Conservation (phyloP, 202 grass and related monocot genomes). For the Dendrocalamus latiflorus region DNA sequence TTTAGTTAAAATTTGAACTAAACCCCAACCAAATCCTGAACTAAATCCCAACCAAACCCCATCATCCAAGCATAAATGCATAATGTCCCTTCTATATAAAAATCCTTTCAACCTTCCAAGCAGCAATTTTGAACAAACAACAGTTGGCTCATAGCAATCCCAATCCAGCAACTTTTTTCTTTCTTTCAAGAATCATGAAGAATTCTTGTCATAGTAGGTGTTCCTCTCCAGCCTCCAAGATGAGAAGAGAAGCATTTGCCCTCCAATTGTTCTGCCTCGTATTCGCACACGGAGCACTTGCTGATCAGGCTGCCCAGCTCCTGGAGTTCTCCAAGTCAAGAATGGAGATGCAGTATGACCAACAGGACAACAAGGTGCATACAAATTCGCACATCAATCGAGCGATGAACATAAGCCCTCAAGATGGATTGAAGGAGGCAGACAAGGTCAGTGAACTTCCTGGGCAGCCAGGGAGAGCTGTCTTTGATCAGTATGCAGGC, state of each 20-base stretch:
- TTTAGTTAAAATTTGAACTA: background rate
- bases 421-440: constrained; percentile 32
- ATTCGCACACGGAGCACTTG: background rate
- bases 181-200: background rate
- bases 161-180: background rate
- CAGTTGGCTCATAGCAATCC: background rate
- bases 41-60: background rate
- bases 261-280: constrained; percentile 20
- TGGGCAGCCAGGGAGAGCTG: constrained; percentile 32
- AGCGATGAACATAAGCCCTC: constrained; percentile 5
- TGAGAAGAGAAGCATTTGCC: constrained; percentile 16
- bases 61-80: background rate
- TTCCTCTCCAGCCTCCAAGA: constrained; percentile 11
- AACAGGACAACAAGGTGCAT: background rate
- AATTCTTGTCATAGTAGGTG: background rate
- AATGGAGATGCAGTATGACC: constrained; percentile 1
- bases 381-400: background rate
- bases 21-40: constrained; percentile 5
- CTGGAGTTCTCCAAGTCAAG: constrained; percentile 26
- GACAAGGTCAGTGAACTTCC: constrained; percentile 40
- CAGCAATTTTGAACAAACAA: background rate
- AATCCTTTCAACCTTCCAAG: background rate
- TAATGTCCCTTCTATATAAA: constrained; percentile 22
- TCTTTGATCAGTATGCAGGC: constrained; percentile 48
- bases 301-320: constrained; percentile 22